Evolutionary conservation across 2,329 filamentous ascomycete genomes (phyloP).

Genomic region (Diaporthe vaccinii): DNA sequence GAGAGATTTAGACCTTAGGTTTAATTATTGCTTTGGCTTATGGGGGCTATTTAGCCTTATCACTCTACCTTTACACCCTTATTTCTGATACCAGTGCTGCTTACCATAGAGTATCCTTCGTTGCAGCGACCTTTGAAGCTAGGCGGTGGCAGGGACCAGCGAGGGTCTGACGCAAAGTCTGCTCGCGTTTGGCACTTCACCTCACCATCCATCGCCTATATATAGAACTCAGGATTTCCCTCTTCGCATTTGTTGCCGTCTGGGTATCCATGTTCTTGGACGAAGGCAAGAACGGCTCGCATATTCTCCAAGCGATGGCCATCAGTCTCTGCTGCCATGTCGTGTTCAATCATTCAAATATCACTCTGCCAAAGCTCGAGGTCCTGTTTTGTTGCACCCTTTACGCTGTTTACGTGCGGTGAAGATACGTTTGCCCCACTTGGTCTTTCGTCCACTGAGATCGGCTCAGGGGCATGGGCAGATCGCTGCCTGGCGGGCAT

Average conservation of each 20-base stretch:
- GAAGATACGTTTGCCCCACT: neutral
- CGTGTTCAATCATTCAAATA: neutral
- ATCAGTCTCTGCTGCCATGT: neutral
- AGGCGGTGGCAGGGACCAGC: neutral
- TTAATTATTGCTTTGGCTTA: too few relatives aligned
- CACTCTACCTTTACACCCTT: too few relatives aligned
- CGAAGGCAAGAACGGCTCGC: neutral
- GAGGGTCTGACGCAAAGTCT: neutral
- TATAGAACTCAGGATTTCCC: neutral
- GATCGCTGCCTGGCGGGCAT: neutral
- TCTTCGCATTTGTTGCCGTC: neutral
- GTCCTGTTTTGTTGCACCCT: neutral
- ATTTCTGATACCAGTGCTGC: neutral
- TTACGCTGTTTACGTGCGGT: neutral
- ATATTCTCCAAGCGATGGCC: neutral
- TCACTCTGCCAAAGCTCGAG: neutral
- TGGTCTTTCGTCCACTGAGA: neutral
- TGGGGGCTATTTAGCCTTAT: too few relatives aligned
- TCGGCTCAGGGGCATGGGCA: neutral
- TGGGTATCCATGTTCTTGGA: neutral
- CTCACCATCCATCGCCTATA: neutral
- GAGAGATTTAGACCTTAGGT: too few relatives aligned
- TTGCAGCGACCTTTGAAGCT: neutral
- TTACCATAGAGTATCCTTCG: neutral
- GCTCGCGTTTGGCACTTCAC: neutral